These are phyloP conservation scores for Baorangia bicolor DNA, from an alignment of 768 basidiomycete species.

Conservation along the genomic window DNA sequence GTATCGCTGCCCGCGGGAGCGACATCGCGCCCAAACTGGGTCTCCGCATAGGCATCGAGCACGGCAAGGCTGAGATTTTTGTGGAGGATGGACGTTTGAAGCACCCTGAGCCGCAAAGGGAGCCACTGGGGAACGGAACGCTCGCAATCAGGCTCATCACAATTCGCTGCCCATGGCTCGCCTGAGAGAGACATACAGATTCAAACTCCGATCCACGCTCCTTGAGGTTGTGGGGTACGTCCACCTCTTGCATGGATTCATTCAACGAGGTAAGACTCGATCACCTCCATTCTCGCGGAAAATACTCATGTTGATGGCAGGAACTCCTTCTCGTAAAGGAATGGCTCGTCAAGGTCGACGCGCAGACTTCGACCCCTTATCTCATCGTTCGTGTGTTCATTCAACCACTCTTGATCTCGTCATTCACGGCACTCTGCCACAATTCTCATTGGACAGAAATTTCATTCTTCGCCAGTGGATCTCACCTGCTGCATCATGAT, in stretches of 20 bases:
- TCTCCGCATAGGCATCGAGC: slow-evolving; percentile 60
- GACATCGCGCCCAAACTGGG: slow-evolving; percentile 74
- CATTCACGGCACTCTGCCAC: slow-evolving; percentile 7
- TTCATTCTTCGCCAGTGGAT: slow-evolving; percentile 53
- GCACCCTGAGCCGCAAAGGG: slow-evolving; percentile 40
- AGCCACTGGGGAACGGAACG: slow-evolving; percentile 34
- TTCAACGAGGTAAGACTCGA: slow-evolving; percentile 45
- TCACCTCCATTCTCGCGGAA: not conserved
- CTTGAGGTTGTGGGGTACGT: not conserved
- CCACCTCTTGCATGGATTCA: slow-evolving; percentile 40
- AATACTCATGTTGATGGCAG: slow-evolving; percentile 35
- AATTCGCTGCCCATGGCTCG: slow-evolving; percentile 18
- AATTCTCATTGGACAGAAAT: slow-evolving; percentile 50
- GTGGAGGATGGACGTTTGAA: slow-evolving; percentile 46
- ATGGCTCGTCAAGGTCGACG: slow-evolving; percentile 72
- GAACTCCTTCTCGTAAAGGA: slow-evolving; percentile 62
- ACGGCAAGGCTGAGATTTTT: slow-evolving; percentile 52
- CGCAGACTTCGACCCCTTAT: slow-evolving; percentile 60
- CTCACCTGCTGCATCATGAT: slow-evolving; percentile 59
- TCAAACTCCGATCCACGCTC: slow-evolving; percentile 24
- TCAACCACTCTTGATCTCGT: slow-evolving; percentile 6
- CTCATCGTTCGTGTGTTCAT: slow-evolving; percentile 56
- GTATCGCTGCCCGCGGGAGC: slow-evolving; percentile 47
- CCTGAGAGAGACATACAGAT: slow-evolving; percentile 2
- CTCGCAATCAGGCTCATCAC: slow-evolving; percentile 52